These are phyloP conservation scores for Trichopus zeylanicus DNA, from an alignment of 116 monocot species.

Conservation along the genomic window DNA sequence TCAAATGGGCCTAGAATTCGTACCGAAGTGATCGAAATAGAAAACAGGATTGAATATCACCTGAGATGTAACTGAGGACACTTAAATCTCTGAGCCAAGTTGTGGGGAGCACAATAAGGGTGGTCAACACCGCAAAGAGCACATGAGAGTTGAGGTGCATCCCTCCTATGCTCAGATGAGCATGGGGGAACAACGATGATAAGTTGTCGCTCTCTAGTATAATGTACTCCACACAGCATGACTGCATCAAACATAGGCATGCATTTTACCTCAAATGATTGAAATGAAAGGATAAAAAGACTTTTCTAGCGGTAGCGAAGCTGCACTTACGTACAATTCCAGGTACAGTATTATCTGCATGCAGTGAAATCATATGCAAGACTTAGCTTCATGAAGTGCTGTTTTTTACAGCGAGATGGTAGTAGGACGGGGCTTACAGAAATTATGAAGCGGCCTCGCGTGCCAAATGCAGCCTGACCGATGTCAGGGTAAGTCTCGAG, in stretches of 20 bases:
- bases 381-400: not conserved
- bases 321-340: slow-evolving; percentile 74
- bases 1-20: no score
- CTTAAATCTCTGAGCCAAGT: slow-evolving; percentile 91
- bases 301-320: not conserved
- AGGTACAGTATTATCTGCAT: slow-evolving; percentile 71
- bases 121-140: no score
- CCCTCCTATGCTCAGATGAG: slow-evolving; percentile 51
- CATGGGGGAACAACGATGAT: slow-evolving; percentile 81
- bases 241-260: no score
- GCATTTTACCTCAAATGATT: not conserved
- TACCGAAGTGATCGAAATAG: no score
- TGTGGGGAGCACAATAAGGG: slow-evolving; percentile 77
- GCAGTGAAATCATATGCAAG: not conserved
- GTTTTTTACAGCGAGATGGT: not conserved
- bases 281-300: not conserved
- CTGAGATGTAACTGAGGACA: slow-evolving; percentile 83
- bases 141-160: slow-evolving; percentile 57
- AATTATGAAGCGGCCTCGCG: slow-evolving; percentile 54
- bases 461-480: slow-evolving; percentile 94
- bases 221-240: slow-evolving; percentile 88
- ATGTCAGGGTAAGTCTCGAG: slow-evolving; percentile 94
- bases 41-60: slow-evolving; percentile 11
- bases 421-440: slow-evolving; percentile 35
- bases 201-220: slow-evolving; percentile 95